A percentile compares a stretch with the other conserved stretches of the same genome.
Conservation (phyloP, 176 grass and related monocot species). For the Pontederia crassipes region DNA sequence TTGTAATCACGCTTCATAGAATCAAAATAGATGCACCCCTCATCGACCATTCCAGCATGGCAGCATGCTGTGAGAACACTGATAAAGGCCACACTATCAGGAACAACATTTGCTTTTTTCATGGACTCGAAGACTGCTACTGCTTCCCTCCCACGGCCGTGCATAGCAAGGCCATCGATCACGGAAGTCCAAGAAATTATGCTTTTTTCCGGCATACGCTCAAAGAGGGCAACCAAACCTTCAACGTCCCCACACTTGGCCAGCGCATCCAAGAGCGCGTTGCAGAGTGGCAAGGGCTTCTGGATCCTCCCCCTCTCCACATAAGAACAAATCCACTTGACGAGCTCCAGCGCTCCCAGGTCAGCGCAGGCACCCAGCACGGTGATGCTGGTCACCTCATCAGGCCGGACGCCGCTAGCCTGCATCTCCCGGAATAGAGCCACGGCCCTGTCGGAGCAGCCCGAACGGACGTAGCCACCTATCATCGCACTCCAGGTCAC, state of each 20-base stretch:
- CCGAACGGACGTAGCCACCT: conserved; percentile 44
- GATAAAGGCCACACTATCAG: conserved; percentile 55
- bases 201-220: conserved; percentile 37
- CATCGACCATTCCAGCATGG: conserved; percentile 50
- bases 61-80: conserved; percentile 60
- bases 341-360: conserved; percentile 58
- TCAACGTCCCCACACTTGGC: conserved; percentile 63
- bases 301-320: conserved; percentile 29
- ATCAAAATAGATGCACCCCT: conserved; percentile 43
- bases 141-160: conserved; percentile 47
- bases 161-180: conserved; percentile 71
- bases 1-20: conserved; percentile 34
- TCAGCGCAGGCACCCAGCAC: conserved; percentile 43
- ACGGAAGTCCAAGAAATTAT: conserved; percentile 52
- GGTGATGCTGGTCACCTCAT: conserved; percentile 41
- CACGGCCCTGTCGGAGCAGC: conserved; percentile 35
- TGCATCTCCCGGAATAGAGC: conserved; percentile 54
- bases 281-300: conserved; percentile 33
- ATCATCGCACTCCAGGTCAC: conserved; percentile 80
- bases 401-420: conserved; percentile 19
- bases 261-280: conserved; percentile 43
- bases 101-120: conserved; percentile 25
- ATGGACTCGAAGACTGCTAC: conserved; percentile 37
- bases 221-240: conserved; percentile 32
- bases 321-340: conserved; percentile 38